phyloP scores from a whole-genome alignment of 441 rosid species.

The Gossypium trilobum region DNA sequence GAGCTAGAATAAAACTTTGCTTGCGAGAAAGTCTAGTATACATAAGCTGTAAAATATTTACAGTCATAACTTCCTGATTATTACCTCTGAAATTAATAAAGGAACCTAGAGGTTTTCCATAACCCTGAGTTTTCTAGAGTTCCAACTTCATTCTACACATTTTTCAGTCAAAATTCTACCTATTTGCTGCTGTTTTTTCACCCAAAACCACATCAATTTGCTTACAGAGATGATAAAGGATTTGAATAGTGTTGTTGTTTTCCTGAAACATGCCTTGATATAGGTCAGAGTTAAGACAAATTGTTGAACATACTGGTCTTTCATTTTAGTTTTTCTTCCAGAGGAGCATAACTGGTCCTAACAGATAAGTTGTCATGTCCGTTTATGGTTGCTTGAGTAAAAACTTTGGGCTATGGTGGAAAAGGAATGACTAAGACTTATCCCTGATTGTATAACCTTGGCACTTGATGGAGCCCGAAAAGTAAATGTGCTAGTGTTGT shows the following conservation, averaged over 20 bases:
- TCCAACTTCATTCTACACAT: not conserved
- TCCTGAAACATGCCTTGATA: not conserved
- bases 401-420: not conserved
- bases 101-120: not conserved
- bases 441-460: not conserved
- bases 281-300: not conserved
- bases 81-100: not conserved
- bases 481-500: not conserved
- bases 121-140: not conserved
- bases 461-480: not conserved
- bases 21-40: not conserved
- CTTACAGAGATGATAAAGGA: not conserved
- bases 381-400: not conserved
- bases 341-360: too few species aligned
- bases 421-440: not conserved
- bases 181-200: not conserved
- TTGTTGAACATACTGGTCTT: not conserved
- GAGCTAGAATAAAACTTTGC: not conserved
- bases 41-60: not conserved
- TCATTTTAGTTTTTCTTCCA: not conserved
- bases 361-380: too few species aligned
- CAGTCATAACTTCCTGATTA: not conserved
- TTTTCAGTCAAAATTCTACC: not conserved
- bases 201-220: not conserved
- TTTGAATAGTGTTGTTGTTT: not conserved